A percentile compares a stretch with the other conserved stretches of the same genome.
Evolutionary conservation across 768 basidiomycete genomes (phyloP).

Genomic region (Boletus eberwhitei): DNA sequence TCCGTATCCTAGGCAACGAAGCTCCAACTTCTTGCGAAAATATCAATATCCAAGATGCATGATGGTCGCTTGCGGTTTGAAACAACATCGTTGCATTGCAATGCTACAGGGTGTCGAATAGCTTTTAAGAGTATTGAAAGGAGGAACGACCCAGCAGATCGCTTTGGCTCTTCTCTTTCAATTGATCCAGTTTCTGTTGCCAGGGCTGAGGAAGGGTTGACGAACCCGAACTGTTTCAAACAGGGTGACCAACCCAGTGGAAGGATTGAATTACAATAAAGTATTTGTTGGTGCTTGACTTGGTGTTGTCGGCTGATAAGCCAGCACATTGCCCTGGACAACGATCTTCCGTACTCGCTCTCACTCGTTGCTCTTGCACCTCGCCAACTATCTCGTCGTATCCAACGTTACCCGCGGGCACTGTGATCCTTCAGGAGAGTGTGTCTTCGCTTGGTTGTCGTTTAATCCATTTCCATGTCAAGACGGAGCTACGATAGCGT

Average conservation of each 20-base stretch:
- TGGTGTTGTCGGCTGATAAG: not conserved
- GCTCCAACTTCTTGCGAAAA: not conserved
- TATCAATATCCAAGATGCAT: not conserved
- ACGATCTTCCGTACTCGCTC: conserved; percentile 39
- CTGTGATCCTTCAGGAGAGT: conserved; percentile 5
- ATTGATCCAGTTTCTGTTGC: not conserved
- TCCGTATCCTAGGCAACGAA: not conserved
- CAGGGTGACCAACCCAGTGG: too few species aligned
- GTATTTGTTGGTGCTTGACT: conserved; percentile 27
- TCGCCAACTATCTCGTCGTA: not conserved
- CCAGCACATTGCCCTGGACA: not conserved
- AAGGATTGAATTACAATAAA: not conserved
- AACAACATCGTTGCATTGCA: not conserved
- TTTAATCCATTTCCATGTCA: conserved; percentile 46
- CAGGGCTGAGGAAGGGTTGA: not conserved
- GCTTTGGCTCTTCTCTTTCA: not conserved
- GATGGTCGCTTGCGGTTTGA: not conserved
- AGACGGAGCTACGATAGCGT: conserved; percentile 72
- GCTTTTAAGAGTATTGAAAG: not conserved
- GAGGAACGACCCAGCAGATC: not conserved
- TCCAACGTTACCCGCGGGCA: not conserved
- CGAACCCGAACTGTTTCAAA: too few species aligned
- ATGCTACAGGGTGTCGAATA: not conserved
- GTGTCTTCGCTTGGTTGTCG: conserved; percentile 1
- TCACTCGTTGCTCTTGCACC: not conserved